phyloP scores from a whole-genome alignment of 2,329 filamentous ascomycete genomes.

The Phialemoniopsis sp. region DNA sequence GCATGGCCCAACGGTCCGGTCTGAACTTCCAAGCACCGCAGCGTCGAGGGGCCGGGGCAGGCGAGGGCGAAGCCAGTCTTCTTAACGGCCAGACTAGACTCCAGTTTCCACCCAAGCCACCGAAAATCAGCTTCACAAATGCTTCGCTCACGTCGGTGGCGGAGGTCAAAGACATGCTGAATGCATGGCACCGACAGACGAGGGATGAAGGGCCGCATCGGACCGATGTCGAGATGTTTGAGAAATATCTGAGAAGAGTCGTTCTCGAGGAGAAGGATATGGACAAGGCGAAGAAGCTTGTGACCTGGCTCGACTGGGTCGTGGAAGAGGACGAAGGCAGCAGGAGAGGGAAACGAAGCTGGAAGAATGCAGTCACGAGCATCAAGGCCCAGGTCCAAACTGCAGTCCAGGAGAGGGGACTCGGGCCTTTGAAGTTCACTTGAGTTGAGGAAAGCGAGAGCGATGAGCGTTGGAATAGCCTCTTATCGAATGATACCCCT shows the following conservation, averaged over 20 bases:
- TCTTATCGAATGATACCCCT: too few relatives aligned
- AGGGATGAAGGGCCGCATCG: slow-evolving; percentile 69
- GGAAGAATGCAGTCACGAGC: slow-evolving; percentile 37
- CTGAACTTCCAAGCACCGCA: slow-evolving; percentile 36
- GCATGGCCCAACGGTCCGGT: slow-evolving; percentile 52
- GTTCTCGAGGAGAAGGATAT: slow-evolving; percentile 74
- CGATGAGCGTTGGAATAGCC: neutral
- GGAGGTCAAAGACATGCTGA: slow-evolving; percentile 71
- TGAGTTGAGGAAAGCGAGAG: neutral
- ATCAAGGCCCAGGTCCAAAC: slow-evolving; percentile 48
- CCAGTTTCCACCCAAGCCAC: slow-evolving; percentile 33
- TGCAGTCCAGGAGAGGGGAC: slow-evolving; percentile 51
- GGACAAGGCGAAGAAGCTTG: slow-evolving; percentile 84
- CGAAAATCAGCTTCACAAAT: slow-evolving; percentile 40
- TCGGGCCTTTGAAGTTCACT: slow-evolving; percentile 49
- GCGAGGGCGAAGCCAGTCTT: slow-evolving; percentile 24
- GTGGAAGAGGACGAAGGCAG: slow-evolving; percentile 40
- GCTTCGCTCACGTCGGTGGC: slow-evolving; percentile 32
- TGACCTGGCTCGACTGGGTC: slow-evolving; percentile 64
- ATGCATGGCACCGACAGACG: slow-evolving; percentile 73
- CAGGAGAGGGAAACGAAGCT: slow-evolving; percentile 33
- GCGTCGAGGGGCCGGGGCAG: slow-evolving; percentile 7
- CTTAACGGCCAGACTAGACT: slow-evolving; percentile 36
- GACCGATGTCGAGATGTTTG: slow-evolving; percentile 73
- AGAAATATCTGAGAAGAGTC: slow-evolving; percentile 67